Base-by-base conservation (phyloP, 345 rosid genomes). In the Brassica incana region DNA sequence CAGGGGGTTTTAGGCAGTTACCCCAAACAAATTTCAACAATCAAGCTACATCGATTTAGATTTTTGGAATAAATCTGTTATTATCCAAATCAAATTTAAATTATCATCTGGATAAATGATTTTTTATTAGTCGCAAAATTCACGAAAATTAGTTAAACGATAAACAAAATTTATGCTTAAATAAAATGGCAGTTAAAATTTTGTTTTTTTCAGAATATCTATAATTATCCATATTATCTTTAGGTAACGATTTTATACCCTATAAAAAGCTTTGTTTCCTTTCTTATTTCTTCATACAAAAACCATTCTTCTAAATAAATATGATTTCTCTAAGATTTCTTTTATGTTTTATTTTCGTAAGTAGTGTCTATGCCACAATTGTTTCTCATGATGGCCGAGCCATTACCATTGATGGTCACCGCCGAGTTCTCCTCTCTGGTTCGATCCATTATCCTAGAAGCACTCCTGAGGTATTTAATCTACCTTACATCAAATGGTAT, bases 361-460 rank as follows among this genome's bases (percentile, higher is more conserved):
- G 54, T 48, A 48, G 54, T 48, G 54, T 5, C 5, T 48, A 14
- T 48, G 15, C 15, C 54, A 48, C 54, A 48, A 48, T 48, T 15
- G 54, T 48, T 48, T 48, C 84, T 65, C 84, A 81, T 0, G 84
- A 81, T 23, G 80, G 81, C 1, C 45, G 84, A 67, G 87, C 91
- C 33, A 65, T 88, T 29, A 81, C 88, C 68, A 85, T 88, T 48
- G 78, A 86, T 82, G 89, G 91, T 1, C 60, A 84, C 45, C 81
- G 87, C 2, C 86, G 80, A 12, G 23, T 86, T 30, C 79, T 88
- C 0, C 68, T 85, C 1, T 77, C 89, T 1, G 89, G 89, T 29
- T 65, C 88, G 7, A 85, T 88, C 32, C 91, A 85, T 33, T 88
- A 86, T 9, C 87, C 89, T 0, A 74, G 89, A 18, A 88, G 90